Conservation (phyloP, 208 protist species). For the Leishmania major region DNA sequence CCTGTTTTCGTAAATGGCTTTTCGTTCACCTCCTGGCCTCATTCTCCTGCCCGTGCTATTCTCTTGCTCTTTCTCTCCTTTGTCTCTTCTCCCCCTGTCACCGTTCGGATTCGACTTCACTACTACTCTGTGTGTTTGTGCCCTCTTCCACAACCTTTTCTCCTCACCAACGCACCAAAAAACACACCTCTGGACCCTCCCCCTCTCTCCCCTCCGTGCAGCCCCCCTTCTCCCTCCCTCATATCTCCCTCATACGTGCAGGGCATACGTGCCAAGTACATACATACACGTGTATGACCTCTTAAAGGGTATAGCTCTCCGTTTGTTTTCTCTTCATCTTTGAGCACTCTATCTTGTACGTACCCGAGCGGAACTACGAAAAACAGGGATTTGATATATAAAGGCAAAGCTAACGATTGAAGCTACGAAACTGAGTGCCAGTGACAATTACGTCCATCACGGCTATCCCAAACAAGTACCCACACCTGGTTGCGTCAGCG, state of each 20-base stretch:
- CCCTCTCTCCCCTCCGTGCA: neutral
- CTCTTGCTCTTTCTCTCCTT: slow-evolving; percentile 10
- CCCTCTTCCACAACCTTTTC: neutral
- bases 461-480: neutral
- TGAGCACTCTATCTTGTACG: slow-evolving; percentile 4
- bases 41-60: neutral
- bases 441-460: neutral
- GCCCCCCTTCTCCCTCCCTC: neutral
- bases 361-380: slow-evolving; percentile 1
- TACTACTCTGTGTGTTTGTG: neutral
- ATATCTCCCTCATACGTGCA: slow-evolving; percentile 7
- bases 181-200: neutral
- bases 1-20: too few species aligned
- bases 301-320: neutral
- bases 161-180: neutral
- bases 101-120: neutral
- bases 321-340: slow-evolving; percentile 1
- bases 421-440: neutral
- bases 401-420: neutral
- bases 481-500: neutral
- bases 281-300: neutral
- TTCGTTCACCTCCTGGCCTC: slow-evolving; percentile 6
- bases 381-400: neutral
- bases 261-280: slow-evolving; percentile 1
- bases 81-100: neutral